These are phyloP conservation scores for Thraustochytrium aureum DNA, from an alignment of 352 stramenopile species.

Conservation along the genomic window DNA sequence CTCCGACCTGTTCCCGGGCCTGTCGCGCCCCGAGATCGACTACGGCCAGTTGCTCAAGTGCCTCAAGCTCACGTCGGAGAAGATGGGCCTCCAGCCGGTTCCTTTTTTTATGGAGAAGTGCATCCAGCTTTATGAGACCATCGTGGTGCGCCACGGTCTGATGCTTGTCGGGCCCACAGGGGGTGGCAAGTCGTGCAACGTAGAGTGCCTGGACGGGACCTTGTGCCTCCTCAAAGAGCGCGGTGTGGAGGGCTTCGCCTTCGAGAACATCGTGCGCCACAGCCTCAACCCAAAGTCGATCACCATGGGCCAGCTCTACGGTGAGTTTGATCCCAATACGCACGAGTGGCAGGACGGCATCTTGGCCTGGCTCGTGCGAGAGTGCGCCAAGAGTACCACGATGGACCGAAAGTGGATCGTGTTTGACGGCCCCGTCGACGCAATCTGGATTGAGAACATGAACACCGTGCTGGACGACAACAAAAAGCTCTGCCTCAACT, in stretches of 20 bases:
- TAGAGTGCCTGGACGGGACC: constrained; percentile 77
- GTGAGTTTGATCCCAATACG: constrained; percentile 90
- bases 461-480: constrained; percentile 96
- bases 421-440: constrained; percentile 92
- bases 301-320: constrained; percentile 94
- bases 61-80: constrained; percentile 79
- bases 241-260: constrained; percentile 62
- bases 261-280: constrained; percentile 76
- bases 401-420: constrained; percentile 89
- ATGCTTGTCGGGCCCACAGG: constrained; percentile 93
- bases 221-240: constrained; percentile 77
- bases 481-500: constrained; percentile 91
- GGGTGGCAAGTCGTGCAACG: constrained; percentile 81
- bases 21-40: constrained; percentile 79
- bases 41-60: constrained; percentile 70
- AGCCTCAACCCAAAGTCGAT: constrained; percentile 94
- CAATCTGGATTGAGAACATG: constrained; percentile 98
- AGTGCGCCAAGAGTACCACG: constrained; percentile 78
- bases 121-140: constrained; percentile 92
- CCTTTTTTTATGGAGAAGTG: constrained; percentile 89
- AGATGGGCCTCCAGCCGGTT: constrained; percentile 74
- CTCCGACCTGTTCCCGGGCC: constrained; percentile 88
- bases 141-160: constrained; percentile 88
- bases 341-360: constrained; percentile 90
- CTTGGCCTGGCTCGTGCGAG: constrained; percentile 85